Evolutionary conservation across 257 asterid species (phyloP).

Genomic region (Capsicum pubescens): DNA sequence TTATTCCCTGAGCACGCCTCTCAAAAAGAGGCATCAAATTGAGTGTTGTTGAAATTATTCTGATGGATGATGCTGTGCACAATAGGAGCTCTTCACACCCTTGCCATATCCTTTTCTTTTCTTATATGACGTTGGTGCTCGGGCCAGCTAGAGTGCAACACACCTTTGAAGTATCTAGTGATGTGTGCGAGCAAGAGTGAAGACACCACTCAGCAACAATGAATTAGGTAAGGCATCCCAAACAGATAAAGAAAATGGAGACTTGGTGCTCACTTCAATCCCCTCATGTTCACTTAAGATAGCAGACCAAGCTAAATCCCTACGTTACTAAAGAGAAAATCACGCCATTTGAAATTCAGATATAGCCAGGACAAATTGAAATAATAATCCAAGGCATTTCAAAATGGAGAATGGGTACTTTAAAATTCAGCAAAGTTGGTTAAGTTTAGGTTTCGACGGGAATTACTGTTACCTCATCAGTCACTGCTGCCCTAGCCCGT

Average conservation of each 20-base stretch:
- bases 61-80: neutral
- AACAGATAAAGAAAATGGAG: neutral
- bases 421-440: neutral
- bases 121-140: neutral
- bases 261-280: neutral
- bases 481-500: slow-evolving; percentile 83
- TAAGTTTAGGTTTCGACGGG: neutral
- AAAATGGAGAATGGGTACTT: neutral
- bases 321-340: neutral
- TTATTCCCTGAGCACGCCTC: neutral
- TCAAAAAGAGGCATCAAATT: neutral
- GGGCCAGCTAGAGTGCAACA: neutral
- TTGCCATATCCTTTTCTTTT: neutral
- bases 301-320: neutral
- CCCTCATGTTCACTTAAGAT: neutral
- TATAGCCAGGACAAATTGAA: neutral
- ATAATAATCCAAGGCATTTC: neutral
- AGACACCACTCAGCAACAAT: neutral
- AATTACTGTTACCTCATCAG: slow-evolving; percentile 73
- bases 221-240: neutral
- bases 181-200: neutral
- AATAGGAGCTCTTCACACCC: neutral
- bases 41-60: neutral
- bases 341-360: neutral
- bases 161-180: neutral